Evolutionary conservation across 495 filamentous ascomycete species (phyloP), one percentile per base, ranked within the genome.

Genomic region (Neurospora sp.): DNA sequence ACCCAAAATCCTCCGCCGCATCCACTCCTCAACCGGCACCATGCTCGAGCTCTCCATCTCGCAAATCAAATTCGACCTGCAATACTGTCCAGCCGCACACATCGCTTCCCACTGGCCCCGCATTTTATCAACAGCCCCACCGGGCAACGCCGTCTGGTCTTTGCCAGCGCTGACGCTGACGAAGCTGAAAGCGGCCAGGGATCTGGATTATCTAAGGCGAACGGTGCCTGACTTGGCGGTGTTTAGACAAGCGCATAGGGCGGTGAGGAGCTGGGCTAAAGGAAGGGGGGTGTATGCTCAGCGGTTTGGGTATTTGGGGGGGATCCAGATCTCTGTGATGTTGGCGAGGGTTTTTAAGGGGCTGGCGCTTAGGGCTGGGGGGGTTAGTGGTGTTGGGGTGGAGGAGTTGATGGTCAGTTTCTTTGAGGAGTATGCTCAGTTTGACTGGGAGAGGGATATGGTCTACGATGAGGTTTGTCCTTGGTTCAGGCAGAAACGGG

Each of bases 261-360:
- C 83, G 69, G 82, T 90, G 70, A 87, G 82, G 70, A 78, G 82
- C 8, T 91, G 88, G 87, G 84, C 88, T 9, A 82, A 82, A 61
- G 77, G 79, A 12, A 82, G 86, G 9, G 89, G 89, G 17, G 82
- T 90, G 48, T 90, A 88, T 74, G 81, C 86, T 0, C 83, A 87
- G 1, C 83, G 83, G 27, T 89, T 89, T 74, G 89, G 89, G 0
- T 88, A 86, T 74, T 79, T 90, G 4, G 81, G 84, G 10, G 87
- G 87, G 8, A 86, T 89, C 44, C 89, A 90, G 72, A 85, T 90
- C 53, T 82, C 87, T 6, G 74, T 90, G 22, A 77, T 90, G 70
- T 79, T 90, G 12, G 80, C 84, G 6, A 82, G 84, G 37, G 81
- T 90, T 0, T 82, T 79, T 75, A 90, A 90, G 75, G 79, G 84